A percentile compares a stretch with the other conserved stretches of the same genome.
phyloP scores from a whole-genome alignment of 2,329 filamentous ascomycete species.

The Ascosphaera apis region DNA sequence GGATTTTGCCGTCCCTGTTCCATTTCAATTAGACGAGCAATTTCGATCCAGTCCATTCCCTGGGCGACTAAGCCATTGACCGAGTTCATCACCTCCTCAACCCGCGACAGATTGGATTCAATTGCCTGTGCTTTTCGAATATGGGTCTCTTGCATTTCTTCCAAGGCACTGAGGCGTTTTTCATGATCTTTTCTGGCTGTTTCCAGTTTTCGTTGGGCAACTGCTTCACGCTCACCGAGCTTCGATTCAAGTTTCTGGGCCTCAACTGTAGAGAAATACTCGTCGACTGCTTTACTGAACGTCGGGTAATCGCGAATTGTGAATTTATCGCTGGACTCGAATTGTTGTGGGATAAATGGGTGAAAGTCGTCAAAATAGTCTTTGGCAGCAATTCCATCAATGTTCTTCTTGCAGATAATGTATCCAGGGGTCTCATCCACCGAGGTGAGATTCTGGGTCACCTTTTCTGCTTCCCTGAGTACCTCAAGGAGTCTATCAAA shows the following conservation, averaged over 20 bases:
- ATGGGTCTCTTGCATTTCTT: conserved; percentile 61
- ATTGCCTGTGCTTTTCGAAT: conserved; percentile 75
- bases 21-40: conserved; percentile 65
- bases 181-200: conserved; percentile 64
- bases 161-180: conserved; percentile 62
- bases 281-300: conserved; percentile 85
- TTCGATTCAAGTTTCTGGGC: conserved; percentile 75
- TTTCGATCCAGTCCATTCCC: conserved; percentile 95
- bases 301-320: conserved; percentile 55
- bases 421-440: conserved; percentile 51
- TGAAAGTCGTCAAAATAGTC: conserved; percentile 82
- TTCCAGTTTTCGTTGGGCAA: conserved; percentile 64
- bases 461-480: conserved; percentile 44
- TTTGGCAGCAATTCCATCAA: conserved; percentile 15
- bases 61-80: conserved; percentile 79
- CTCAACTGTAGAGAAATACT: conserved; percentile 93
- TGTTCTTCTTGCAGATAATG: conserved; percentile 49
- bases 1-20: conserved; percentile 63
- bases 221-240: conserved; percentile 57
- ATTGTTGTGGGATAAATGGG: conserved; percentile 66
- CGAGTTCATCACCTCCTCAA: conserved; percentile 79
- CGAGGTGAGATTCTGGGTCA: conserved; percentile 45
- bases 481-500: conserved; percentile 45
- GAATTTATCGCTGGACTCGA: conserved; percentile 41
- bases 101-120: conserved; percentile 69